A percentile compares a stretch with the other conserved stretches of the same genome.
Conservation (phyloP, 2,329 filamentous ascomycete genomes). For the Helotiales sp. region DNA sequence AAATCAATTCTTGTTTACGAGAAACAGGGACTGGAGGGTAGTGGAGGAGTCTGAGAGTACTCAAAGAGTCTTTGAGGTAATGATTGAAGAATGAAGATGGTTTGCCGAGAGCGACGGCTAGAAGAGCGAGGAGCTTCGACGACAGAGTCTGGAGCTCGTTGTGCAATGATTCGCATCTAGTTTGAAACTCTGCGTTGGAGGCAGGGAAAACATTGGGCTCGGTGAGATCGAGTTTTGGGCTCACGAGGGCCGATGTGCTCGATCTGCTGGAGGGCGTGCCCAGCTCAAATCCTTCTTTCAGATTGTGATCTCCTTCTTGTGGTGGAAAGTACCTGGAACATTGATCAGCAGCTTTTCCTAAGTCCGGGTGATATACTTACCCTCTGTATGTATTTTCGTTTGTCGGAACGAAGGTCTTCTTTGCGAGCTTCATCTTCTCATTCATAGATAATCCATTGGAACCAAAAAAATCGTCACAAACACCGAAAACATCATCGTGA, state of each 20-base stretch:
- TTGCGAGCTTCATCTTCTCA: conserved; percentile 49
- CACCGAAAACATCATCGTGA: conserved; percentile 49
- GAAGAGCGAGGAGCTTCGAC: conserved; percentile 46
- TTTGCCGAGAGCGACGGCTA: conserved; percentile 48
- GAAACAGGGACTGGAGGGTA: conserved; percentile 45
- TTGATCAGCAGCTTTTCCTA: not conserved
- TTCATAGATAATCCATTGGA: conserved; percentile 39
- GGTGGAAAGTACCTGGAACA: conserved; percentile 50
- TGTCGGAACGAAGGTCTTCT: conserved; percentile 46
- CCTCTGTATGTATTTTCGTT: conserved; percentile 53
- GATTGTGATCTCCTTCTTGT: conserved; percentile 47
- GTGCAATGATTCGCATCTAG: conserved; percentile 46
- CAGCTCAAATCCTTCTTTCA: conserved; percentile 54
- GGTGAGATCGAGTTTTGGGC: conserved; percentile 44
- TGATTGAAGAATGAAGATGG: conserved; percentile 47
- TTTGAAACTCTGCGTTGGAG: conserved; percentile 31
- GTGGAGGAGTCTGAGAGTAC: conserved; percentile 51
- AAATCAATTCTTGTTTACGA: conserved; percentile 41
- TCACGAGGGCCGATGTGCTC: conserved; percentile 29
- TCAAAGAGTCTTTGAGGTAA: conserved; percentile 49
- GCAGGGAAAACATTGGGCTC: conserved; percentile 50
- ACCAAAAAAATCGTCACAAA: conserved; percentile 48
- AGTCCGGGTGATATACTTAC: conserved; percentile 30
- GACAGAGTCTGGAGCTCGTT: conserved; percentile 48
- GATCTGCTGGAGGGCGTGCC: conserved; percentile 40